A percentile compares a stretch with the other conserved stretches of the same genome.
phyloP scores from a whole-genome alignment of 2,329 filamentous ascomycete genomes.

The Fusarium sp. region DNA sequence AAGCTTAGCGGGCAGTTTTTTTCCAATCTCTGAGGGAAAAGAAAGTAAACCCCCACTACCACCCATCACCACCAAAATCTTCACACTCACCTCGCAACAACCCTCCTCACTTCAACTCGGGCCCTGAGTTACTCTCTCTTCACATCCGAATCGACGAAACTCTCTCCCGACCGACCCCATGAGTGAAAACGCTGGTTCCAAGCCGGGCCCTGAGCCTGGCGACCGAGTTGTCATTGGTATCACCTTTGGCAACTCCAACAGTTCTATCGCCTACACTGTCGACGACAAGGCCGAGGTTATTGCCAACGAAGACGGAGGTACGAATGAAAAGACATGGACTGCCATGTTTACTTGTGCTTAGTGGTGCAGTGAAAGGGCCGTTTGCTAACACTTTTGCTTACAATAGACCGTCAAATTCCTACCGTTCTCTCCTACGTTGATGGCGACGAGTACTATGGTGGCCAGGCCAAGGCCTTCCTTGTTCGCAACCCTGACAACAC shows the following conservation, averaged over 20 bases:
- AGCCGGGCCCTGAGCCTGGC: slow-evolving; percentile 62
- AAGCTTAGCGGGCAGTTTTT: slow-evolving; percentile 45
- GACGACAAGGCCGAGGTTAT: slow-evolving; percentile 98
- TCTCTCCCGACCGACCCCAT: slow-evolving; percentile 49
- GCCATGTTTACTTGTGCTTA: background rate
- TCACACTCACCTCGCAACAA: slow-evolving; percentile 31
- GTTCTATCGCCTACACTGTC: slow-evolving; percentile 91
- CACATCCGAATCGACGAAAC: slow-evolving; percentile 3
- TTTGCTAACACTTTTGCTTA: slow-evolving; percentile 33
- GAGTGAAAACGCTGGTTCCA: slow-evolving; percentile 59
- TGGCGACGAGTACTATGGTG: slow-evolving; percentile 95
- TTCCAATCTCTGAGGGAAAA: slow-evolving; percentile 40
- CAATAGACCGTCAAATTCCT: slow-evolving; percentile 91
- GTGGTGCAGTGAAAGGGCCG: background rate
- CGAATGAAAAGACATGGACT: slow-evolving; percentile 46
- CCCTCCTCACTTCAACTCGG: slow-evolving; percentile 16
- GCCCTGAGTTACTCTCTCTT: slow-evolving; percentile 19
- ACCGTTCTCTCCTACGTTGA: slow-evolving; percentile 93
- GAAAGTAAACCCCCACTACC: slow-evolving; percentile 43
- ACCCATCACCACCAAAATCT: slow-evolving; percentile 39
- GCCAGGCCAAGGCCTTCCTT: slow-evolving; percentile 93
- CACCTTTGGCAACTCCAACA: slow-evolving; percentile 98
- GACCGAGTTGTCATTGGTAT: slow-evolving; percentile 87
- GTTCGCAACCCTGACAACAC: slow-evolving; percentile 94
- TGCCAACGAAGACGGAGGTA: slow-evolving; percentile 97